Conservation (phyloP, 768 basidiomycete genomes). For the Suillus variegatus region DNA sequence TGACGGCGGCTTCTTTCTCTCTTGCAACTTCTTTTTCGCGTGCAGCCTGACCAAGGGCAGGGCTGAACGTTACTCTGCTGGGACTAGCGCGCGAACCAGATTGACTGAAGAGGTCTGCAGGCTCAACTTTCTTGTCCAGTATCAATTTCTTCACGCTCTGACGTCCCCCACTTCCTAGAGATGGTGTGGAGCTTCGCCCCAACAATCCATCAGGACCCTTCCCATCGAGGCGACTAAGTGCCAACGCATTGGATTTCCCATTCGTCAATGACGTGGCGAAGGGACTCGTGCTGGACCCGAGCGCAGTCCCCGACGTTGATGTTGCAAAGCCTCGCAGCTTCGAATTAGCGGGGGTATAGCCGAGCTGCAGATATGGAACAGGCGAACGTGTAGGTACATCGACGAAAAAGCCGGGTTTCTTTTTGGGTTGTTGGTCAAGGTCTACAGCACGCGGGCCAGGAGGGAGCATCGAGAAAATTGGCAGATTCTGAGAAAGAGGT, state of each 20-base stretch:
- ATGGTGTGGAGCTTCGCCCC: constrained; percentile 55
- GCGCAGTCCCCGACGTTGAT: constrained; percentile 42
- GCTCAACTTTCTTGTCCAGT: constrained; percentile 80
- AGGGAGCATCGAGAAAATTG: constrained; percentile 75
- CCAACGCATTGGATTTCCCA: constrained; percentile 57
- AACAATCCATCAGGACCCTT: constrained; percentile 48
- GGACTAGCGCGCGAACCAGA: constrained; percentile 34
- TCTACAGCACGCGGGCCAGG: constrained; percentile 65
- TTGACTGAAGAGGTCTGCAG: constrained; percentile 66
- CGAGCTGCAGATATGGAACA: constrained; percentile 61
- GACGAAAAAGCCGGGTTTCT: constrained; percentile 76
- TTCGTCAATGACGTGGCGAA: constrained; percentile 50
- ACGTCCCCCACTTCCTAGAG: constrained; percentile 66
- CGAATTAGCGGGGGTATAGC: constrained; percentile 61
- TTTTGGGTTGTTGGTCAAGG: constrained; percentile 66
- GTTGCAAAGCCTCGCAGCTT: constrained; percentile 70
- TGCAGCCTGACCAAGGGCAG: constrained; percentile 71
- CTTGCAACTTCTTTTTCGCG: constrained; percentile 68
- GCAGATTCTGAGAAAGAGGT: constrained; percentile 71
- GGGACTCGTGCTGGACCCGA: constrained; percentile 35
- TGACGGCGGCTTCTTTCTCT: constrained; percentile 33
- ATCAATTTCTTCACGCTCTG: constrained; percentile 94
- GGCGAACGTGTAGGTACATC: constrained; percentile 76
- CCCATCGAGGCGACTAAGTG: constrained; percentile 50
- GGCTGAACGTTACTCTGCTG: constrained; percentile 68